Percentiles rank a stretch among this genome's conserved stretches.
These are phyloP conservation scores for Sphaerostilbella broomeana DNA, from an alignment of 2,329 filamentous ascomycete genomes.

Conservation along the genomic window DNA sequence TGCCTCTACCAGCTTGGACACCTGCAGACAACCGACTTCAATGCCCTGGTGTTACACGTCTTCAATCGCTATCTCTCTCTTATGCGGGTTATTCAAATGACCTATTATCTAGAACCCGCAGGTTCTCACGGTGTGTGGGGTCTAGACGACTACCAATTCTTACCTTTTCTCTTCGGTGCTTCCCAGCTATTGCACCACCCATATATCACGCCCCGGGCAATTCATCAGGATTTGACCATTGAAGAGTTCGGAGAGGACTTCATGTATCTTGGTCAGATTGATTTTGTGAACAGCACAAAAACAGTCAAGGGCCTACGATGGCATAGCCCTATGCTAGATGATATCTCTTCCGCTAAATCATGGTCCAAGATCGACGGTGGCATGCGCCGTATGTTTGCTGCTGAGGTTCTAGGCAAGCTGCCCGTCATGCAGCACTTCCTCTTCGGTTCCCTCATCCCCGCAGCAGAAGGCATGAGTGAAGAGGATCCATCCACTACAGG, in stretches of 20 bases:
- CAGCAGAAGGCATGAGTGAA: conserved; percentile 72
- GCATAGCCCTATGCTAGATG: conserved; percentile 98
- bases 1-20: conserved; percentile 76
- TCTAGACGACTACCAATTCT: conserved; percentile 92
- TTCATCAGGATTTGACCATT: conserved; percentile 81
- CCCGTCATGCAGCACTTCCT: conserved; percentile 99
- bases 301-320: conserved; percentile 89
- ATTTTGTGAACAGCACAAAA: conserved; percentile 93
- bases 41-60: conserved; percentile 65
- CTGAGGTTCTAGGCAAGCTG: conserved; percentile 85
- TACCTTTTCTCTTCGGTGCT: conserved; percentile 91
- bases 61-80: conserved; percentile 77
- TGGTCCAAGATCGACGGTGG: conserved; percentile 92
- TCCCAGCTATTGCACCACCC: conserved; percentile 81
- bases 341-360: conserved; percentile 82
- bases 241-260: conserved; percentile 82
- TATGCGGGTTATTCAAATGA: conserved; percentile 82
- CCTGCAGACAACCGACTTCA: conserved; percentile 61
- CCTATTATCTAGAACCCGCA: conserved; percentile 94
- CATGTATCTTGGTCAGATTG: conserved; percentile 86
- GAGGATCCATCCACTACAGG: conserved; percentile 44
- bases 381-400: conserved; percentile 95
- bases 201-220: conserved; percentile 69
- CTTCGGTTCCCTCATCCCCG: conserved; percentile 79
- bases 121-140: conserved; percentile 98